phyloP scores from a whole-genome alignment of 2,329 filamentous ascomycete genomes.

The Chalara sp. region DNA sequence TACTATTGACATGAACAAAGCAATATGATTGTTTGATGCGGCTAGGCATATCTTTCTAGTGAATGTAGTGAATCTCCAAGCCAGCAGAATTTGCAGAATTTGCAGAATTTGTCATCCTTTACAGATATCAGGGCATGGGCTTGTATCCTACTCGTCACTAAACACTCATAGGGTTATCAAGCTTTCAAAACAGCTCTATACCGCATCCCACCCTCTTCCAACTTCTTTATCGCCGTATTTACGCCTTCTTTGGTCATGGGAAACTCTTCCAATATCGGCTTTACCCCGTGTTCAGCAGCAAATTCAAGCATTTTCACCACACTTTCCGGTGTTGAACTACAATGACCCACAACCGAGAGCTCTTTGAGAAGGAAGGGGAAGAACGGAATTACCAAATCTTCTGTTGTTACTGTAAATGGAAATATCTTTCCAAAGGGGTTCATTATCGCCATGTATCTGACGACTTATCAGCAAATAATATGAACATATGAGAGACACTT shows the following conservation, averaged over 20 bases:
- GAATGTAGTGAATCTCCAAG: no score
- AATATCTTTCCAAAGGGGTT: conserved; percentile 53
- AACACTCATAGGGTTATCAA: neutral
- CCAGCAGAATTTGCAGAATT: no score
- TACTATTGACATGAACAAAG: no score
- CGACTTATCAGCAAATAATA: no score
- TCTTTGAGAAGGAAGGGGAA: conserved; percentile 20
- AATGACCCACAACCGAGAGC: conserved; percentile 21
- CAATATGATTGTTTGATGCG: no score
- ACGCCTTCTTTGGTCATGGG: conserved; percentile 44
- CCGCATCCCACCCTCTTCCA: conserved; percentile 48
- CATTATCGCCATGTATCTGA: neutral
- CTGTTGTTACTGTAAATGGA: conserved; percentile 58
- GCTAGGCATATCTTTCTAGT: no score
- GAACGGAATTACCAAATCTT: conserved; percentile 23
- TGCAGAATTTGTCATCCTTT: no score
- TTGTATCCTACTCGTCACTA: no score
- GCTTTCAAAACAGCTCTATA: conserved; percentile 37
- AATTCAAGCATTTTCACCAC: conserved; percentile 55
- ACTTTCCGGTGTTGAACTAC: conserved; percentile 31
- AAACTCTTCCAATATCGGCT: conserved; percentile 50
- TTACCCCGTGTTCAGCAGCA: conserved; percentile 51
- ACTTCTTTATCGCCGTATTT: conserved; percentile 48
- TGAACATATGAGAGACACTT: conserved; percentile 47
- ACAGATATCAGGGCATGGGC: no score